Percentiles rank a stretch among this genome's conserved stretches.
Conservation (phyloP, 176 grass and related monocot species). For the Tuctoria greenei region DNA sequence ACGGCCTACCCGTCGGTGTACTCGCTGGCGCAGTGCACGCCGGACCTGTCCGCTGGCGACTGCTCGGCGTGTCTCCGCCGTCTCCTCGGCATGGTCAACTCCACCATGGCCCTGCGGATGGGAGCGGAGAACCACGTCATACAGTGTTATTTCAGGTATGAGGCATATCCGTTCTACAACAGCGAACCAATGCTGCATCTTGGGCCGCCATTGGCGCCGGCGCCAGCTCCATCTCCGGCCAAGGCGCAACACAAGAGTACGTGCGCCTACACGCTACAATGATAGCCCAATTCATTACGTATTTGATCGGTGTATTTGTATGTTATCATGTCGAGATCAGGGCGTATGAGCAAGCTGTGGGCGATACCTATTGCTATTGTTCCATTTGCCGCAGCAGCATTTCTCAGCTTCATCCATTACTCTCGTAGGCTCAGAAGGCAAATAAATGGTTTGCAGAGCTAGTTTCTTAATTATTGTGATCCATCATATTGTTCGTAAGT, state of each 20-base stretch:
- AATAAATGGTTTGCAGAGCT: conserved; percentile 1
- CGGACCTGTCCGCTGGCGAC: conserved; percentile 14
- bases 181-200: neutral
- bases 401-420: conserved; percentile 24
- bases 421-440: conserved; percentile 1
- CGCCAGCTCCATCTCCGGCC: neutral
- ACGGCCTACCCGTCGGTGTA: neutral
- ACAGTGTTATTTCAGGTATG: conserved; percentile 22
- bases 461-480: neutral
- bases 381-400: neutral
- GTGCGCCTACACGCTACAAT: neutral
- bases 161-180: neutral
- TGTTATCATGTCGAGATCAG: neutral
- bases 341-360: conserved; percentile 6
- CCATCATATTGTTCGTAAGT: conserved; percentile 3
- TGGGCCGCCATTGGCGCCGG: neutral
- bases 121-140: conserved; percentile 3
- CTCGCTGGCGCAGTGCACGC: conserved; percentile 25
- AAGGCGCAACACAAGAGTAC: neutral
- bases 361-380: neutral
- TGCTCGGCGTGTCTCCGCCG: conserved; percentile 4
- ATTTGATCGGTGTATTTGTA: neutral
- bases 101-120: conserved; percentile 10
- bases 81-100: conserved; percentile 14
- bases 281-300: neutral